These are phyloP conservation scores for Populus pruinosa DNA, from an alignment of 345 rosid genomes.

Conservation along the genomic window DNA sequence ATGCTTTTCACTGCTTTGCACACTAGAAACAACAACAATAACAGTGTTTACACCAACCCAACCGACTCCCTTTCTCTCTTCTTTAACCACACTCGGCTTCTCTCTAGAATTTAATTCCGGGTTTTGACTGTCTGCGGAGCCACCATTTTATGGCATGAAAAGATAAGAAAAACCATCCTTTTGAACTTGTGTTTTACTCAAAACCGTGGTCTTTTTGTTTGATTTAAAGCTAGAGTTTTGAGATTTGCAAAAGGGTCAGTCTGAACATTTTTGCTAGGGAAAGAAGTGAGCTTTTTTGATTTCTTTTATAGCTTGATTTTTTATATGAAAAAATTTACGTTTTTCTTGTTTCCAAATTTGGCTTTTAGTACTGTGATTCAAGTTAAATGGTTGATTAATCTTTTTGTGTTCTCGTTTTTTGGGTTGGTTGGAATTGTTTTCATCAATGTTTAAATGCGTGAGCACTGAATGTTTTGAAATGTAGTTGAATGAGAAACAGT, in stretches of 20 bases:
- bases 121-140: background rate
- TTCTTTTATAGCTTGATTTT: background rate
- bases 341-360: background rate
- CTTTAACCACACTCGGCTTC: background rate
- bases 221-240: conserved; percentile 20
- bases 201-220: conserved; percentile 9
- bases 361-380: background rate
- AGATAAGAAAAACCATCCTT: background rate
- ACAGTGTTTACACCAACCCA: conserved; percentile 19
- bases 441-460: background rate
- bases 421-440: background rate
- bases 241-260: conserved; percentile 12
- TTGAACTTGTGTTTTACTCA: conserved; percentile 1
- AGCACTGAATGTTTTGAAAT: conserved; percentile 19
- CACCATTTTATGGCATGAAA: conserved; percentile 1
- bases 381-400: conserved; percentile 1
- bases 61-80: conserved; percentile 12
- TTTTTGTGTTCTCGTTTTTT: background rate
- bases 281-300: background rate
- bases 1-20: conserved; percentile 22
- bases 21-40: conserved; percentile 10
- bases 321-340: background rate
- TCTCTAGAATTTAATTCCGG: background rate
- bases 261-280: background rate
- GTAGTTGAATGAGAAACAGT: conserved; percentile 24